Percentiles rank a stretch among this genome's conserved stretches.
phyloP scores from a whole-genome alignment of 352 stramenopile genomes.

The Phytophthora brassicae region DNA sequence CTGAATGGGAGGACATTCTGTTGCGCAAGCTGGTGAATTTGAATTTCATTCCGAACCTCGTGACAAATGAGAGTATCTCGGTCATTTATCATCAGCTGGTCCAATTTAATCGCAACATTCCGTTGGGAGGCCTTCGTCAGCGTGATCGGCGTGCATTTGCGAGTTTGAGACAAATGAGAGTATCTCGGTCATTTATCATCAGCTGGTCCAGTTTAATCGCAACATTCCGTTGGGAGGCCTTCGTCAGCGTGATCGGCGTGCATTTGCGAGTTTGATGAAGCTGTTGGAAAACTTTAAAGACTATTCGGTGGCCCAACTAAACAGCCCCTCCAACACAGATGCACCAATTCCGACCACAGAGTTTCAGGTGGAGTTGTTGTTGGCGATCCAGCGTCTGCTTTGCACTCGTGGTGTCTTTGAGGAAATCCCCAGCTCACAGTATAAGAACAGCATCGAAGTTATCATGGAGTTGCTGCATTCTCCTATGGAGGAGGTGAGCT shows the following conservation, averaged over 20 bases:
- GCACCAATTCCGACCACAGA: conserved; percentile 77
- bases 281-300: conserved; percentile 84
- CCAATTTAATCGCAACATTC: conserved; percentile 88
- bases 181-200: conserved; percentile 70
- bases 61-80: conserved; percentile 77
- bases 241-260: conserved; percentile 68
- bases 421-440: conserved; percentile 85
- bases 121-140: conserved; percentile 67
- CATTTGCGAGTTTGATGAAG: conserved; percentile 83
- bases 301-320: conserved; percentile 81
- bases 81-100: conserved; percentile 76
- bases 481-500: conserved; percentile 83
- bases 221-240: conserved; percentile 79
- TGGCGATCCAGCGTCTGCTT: conserved; percentile 79
- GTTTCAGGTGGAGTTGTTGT: conserved; percentile 79
- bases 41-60: conserved; percentile 79
- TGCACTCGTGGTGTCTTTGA: conserved; percentile 85
- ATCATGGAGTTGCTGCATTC: conserved; percentile 89
- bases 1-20: conserved; percentile 84
- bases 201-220: conserved; percentile 87
- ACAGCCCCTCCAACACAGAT: conserved; percentile 80
- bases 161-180: conserved; percentile 83
- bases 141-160: conserved; percentile 78
- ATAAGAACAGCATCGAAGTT: conserved; percentile 82
- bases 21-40: conserved; percentile 79